phyloP scores from a whole-genome alignment of 73 alveolate genomes.

The Paramecium primaurelia region DNA sequence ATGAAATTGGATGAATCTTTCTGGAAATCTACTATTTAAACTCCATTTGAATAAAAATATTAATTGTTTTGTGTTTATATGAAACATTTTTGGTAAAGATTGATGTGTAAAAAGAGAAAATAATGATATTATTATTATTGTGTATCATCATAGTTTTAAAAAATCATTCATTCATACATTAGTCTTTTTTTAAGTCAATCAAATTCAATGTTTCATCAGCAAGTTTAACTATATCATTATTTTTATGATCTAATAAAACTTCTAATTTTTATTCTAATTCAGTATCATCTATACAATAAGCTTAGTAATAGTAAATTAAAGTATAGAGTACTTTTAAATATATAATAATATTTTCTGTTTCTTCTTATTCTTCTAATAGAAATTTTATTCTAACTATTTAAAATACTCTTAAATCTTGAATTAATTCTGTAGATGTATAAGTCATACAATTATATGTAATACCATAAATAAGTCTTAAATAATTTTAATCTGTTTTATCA shows the following conservation, averaged over 20 bases:
- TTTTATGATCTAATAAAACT: neutral
- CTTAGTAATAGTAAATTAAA: neutral
- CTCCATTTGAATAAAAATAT: neutral
- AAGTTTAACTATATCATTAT: neutral
- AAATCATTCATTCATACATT: neutral
- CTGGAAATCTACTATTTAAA: neutral
- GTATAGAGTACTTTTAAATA: neutral
- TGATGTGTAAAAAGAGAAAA: neutral
- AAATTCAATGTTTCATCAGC: neutral
- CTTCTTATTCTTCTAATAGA: neutral
- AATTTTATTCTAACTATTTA: neutral
- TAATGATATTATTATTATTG: neutral
- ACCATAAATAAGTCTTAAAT: neutral
- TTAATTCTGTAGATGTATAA: neutral
- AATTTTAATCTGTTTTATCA: neutral
- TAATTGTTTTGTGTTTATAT: neutral
- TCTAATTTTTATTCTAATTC: neutral
- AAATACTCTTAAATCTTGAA: neutral
- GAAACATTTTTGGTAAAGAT: neutral
- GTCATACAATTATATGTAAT: neutral
- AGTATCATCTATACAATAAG: neutral
- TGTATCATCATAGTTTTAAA: neutral
- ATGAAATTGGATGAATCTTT: neutral
- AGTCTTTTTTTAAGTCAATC: neutral
- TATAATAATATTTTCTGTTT: neutral